A percentile compares a stretch with the other conserved stretches of the same genome.
These are phyloP conservation scores for Drosera capensis DNA, from an alignment of 148 eudicot genomes.

Conservation along the genomic window DNA sequence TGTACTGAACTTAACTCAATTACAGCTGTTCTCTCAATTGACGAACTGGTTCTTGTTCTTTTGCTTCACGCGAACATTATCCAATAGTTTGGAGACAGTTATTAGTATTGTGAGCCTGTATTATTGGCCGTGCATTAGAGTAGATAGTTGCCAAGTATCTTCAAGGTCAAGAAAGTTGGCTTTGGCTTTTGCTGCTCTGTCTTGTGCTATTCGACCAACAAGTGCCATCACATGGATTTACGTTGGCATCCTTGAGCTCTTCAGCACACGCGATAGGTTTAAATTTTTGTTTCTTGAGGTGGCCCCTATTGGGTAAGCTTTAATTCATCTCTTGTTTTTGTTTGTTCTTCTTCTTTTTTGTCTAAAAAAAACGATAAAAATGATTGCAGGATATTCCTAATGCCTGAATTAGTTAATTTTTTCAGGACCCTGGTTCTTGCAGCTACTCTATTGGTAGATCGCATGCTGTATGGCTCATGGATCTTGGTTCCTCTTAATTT, in stretches of 20 bases:
- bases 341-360: background rate
- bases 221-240: background rate
- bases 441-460: too few relatives aligned
- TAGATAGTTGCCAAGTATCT: background rate
- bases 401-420: too few relatives aligned
- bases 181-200: background rate
- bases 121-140: background rate
- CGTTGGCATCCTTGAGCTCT: background rate
- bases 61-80: background rate
- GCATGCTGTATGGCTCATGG: background rate
- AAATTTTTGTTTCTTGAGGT: background rate
- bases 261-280: background rate
- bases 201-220: background rate
- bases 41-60: background rate
- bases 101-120: background rate
- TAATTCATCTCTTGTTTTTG: background rate
- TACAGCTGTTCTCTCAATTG: background rate
- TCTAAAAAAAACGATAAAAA: too few relatives aligned
- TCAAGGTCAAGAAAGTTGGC: background rate
- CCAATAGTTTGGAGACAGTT: background rate
- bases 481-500: background rate
- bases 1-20: background rate
- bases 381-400: too few relatives aligned
- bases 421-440: too few relatives aligned
- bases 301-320: background rate